These are phyloP conservation scores for Globisporangium abappressorium DNA, from an alignment of 352 stramenopile genomes.

Conservation along the genomic window DNA sequence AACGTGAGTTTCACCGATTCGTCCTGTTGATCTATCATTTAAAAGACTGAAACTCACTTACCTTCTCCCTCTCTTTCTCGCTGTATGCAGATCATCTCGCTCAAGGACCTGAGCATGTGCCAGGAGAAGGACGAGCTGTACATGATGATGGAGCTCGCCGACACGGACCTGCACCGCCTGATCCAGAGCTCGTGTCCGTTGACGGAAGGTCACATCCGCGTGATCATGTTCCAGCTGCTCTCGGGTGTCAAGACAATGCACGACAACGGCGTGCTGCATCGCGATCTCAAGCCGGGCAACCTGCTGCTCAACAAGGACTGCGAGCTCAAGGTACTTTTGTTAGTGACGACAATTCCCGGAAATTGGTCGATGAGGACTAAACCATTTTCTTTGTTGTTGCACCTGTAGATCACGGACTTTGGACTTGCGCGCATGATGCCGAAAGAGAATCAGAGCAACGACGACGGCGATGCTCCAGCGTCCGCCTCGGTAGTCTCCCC, in stretches of 20 bases:
- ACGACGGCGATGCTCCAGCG: slow-evolving; percentile 18
- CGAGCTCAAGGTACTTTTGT: slow-evolving; percentile 59
- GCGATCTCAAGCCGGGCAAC: slow-evolving; percentile 94
- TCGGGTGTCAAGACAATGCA: slow-evolving; percentile 91
- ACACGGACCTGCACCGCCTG: slow-evolving; percentile 91
- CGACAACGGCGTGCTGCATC: slow-evolving; percentile 91
- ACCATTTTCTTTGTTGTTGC: not conserved
- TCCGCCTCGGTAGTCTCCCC: slow-evolving; percentile 40
- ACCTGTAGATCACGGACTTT: slow-evolving; percentile 89
- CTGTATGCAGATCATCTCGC: slow-evolving; percentile 75
- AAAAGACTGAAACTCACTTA: too few species aligned
- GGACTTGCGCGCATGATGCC: slow-evolving; percentile 88
- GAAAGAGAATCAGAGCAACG: slow-evolving; percentile 30
- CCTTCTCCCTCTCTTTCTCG: not conserved
- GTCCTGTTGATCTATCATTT: too few species aligned
- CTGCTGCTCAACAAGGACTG: slow-evolving; percentile 92
- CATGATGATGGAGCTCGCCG: slow-evolving; percentile 95
- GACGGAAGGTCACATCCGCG: slow-evolving; percentile 74
- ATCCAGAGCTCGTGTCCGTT: slow-evolving; percentile 88
- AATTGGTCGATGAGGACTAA: not conserved
- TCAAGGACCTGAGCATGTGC: slow-evolving; percentile 89
- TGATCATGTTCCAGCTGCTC: slow-evolving; percentile 87
- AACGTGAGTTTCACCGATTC: slow-evolving; percentile 53
- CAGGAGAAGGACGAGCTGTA: slow-evolving; percentile 93
- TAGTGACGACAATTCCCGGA: too few species aligned